Percentiles rank a stretch among this genome's conserved stretches.
phyloP scores from a whole-genome alignment of 306 rosid species.

The Lathyrus oleraceus region DNA sequence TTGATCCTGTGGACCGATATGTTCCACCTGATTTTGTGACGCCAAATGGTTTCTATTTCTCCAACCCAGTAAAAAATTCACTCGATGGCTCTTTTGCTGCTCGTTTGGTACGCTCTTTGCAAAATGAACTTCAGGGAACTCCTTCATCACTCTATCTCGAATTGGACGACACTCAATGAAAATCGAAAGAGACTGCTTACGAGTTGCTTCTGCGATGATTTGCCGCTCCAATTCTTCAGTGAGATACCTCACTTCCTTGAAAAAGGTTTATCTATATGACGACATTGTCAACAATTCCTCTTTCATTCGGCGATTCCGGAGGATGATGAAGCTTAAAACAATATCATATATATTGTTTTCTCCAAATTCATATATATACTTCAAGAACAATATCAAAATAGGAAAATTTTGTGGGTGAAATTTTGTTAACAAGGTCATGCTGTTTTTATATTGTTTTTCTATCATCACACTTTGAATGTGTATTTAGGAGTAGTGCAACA shows the following conservation, averaged over 20 bases:
- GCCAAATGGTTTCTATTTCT: slow-evolving; percentile 64
- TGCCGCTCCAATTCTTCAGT: background rate
- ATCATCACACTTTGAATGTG: no score
- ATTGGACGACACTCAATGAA: background rate
- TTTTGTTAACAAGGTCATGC: no score
- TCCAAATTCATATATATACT: slow-evolving; percentile 13
- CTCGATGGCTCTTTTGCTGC: slow-evolving; percentile 85
- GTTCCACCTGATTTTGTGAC: slow-evolving; percentile 68
- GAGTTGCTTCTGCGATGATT: background rate
- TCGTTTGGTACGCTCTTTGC: slow-evolving; percentile 54
- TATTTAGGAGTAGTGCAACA: no score
- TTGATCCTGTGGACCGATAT: slow-evolving; percentile 59
- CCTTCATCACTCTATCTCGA: slow-evolving; percentile 18
- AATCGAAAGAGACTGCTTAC: slow-evolving; percentile 8
- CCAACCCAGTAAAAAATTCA: slow-evolving; percentile 72
- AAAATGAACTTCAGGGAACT: slow-evolving; percentile 28
- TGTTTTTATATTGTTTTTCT: no score
- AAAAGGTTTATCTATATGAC: background rate
- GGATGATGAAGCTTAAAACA: slow-evolving; percentile 21
- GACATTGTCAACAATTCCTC: slow-evolving; percentile 9
- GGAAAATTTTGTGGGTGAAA: slow-evolving; percentile 2
- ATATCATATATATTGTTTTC: slow-evolving; percentile 1
- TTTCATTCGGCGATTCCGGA: slow-evolving; percentile 9
- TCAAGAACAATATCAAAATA: background rate
- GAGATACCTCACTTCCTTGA: slow-evolving; percentile 12